Evolutionary conservation across 352 stramenopile species (phyloP).

Genomic region (Phytophthora cryptogea): DNA sequence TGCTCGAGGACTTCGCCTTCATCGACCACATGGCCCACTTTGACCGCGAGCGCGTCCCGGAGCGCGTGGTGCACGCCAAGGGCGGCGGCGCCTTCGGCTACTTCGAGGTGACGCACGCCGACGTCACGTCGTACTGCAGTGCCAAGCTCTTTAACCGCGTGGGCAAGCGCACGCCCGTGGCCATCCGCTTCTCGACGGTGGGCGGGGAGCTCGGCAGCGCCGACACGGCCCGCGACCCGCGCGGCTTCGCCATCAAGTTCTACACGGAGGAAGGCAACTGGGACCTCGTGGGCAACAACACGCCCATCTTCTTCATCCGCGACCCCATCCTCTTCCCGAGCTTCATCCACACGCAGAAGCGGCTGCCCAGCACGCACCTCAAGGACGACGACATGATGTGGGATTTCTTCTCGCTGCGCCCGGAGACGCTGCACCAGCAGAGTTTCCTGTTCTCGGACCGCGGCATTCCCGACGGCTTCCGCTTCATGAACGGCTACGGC

Average conservation of each 20-base stretch:
- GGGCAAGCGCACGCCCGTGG: constrained; percentile 88
- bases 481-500: constrained; percentile 93
- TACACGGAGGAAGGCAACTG: constrained; percentile 95
- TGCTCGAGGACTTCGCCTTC: constrained; percentile 87
- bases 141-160: constrained; percentile 79
- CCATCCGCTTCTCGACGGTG: constrained; percentile 87
- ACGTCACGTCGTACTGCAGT: constrained; percentile 61
- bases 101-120: constrained; percentile 85
- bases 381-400: constrained; percentile 91
- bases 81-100: constrained; percentile 90
- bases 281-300: constrained; percentile 94
- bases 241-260: constrained; percentile 94
- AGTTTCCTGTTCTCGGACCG: constrained; percentile 90
- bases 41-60: constrained; percentile 91
- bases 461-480: constrained; percentile 87
- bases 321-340: constrained; percentile 92
- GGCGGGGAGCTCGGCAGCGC: constrained; percentile 76
- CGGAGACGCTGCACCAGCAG: constrained; percentile 90
- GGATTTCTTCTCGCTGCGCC: constrained; percentile 93
- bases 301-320: constrained; percentile 94
- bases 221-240: constrained; percentile 88
- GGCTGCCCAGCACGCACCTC: constrained; percentile 87
- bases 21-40: constrained; percentile 92
- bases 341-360: constrained; percentile 95
- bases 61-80: constrained; percentile 93